Evolutionary conservation across 768 basidiomycete genomes (phyloP), one percentile per base, ranked within the genome.

Genomic region (Tulasnella sp.): DNA sequence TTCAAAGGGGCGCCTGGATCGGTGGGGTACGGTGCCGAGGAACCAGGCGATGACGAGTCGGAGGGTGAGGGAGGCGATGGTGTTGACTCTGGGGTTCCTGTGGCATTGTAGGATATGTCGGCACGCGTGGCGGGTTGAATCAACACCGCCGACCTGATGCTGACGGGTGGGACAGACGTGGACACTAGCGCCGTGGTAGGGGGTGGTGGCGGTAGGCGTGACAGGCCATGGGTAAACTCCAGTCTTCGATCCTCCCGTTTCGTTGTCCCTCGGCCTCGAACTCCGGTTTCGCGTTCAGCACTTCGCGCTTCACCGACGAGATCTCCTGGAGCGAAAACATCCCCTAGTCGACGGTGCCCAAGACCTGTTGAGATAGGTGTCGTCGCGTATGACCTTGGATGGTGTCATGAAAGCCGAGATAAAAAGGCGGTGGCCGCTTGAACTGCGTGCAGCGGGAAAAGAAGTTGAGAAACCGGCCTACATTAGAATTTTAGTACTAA

Each of bases 361-460:
- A 0, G 92, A 93, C 83, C 94, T 94, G 88, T 96, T 96, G 18
- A 92, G 93, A 83, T 96, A 96, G 0, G 94, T 96, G 81, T 96
- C 94, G 86, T 96, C 94, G 85, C 94, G 95, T 73, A 95, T 92
- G n/a, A 95, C 92, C 82, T 95, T 95, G 13, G 91, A 92, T 3
- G 93, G 90, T 82, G 95, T 93, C 94, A 96, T 96, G 84, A 95
- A 94, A 0, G 94, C 94, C 1, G 93, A 94, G 70, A 96, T 93
- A 85, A 95, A 96, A 18, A 98, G 85, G 0, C 94, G 89, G 83
- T 98, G 94, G 32, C 95, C 95, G 0, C 93, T 95, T 1, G 93
- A 95, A 16, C 95, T 94, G 35, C 93, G 89, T 7, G 94, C 95
- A 7, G 94, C 93, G 3, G 94, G 95, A 84, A 95, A 96, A 26